These are phyloP conservation scores for Cryptococcus hybrid DNA, from an alignment of 1,284 basidiomycete genomes.

Conservation along the genomic window DNA sequence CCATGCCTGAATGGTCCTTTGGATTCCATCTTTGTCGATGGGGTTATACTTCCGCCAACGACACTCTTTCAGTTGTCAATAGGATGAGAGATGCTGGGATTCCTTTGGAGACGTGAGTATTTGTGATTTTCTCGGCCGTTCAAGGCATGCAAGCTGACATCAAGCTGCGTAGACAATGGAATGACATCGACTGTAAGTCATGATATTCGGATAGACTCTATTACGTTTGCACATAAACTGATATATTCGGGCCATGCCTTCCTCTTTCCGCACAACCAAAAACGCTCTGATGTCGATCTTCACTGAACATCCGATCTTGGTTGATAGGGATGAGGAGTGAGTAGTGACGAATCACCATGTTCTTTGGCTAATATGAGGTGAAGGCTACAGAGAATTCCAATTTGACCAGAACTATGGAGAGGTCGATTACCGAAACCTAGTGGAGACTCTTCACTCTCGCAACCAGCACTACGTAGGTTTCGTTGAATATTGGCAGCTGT, in stretches of 20 bases:
- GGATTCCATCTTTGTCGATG: constrained; percentile 50
- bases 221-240: no score
- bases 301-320: not conserved
- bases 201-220: not conserved
- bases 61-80: constrained; percentile 28
- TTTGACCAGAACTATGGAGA: constrained; percentile 24
- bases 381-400: constrained; percentile 28
- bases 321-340: constrained; percentile 55
- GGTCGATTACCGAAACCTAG: constrained; percentile 59
- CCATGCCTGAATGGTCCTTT: constrained; percentile 41
- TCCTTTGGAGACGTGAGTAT: constrained; percentile 28
- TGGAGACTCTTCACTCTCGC: constrained; percentile 58
- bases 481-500: constrained; percentile 40
- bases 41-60: constrained; percentile 30
- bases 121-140: not conserved
- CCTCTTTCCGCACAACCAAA: not conserved
- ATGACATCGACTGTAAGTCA: constrained; percentile 54
- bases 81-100: constrained; percentile 30
- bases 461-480: constrained; percentile 54
- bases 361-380: not conserved
- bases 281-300: not conserved
- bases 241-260: no score
- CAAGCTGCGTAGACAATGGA: constrained; percentile 16
- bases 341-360: not conserved
- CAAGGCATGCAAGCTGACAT: not conserved